Conservation (phyloP, 2,329 filamentous ascomycete genomes). For the Eutypella sp. region DNA sequence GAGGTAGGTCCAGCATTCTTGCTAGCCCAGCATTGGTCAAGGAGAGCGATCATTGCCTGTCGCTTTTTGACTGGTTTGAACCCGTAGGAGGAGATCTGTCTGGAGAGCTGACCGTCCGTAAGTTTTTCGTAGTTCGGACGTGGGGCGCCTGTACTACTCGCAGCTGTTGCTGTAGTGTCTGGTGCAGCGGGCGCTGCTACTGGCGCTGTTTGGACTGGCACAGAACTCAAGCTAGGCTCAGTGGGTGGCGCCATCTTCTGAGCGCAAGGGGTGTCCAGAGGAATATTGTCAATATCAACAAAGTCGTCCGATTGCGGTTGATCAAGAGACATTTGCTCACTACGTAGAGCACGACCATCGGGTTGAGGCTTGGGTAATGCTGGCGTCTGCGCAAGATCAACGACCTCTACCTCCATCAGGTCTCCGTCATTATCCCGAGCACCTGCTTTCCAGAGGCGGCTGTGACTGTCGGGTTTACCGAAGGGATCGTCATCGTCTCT, state of each 20-base stretch:
- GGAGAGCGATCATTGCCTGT: constrained; percentile 62
- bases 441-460: constrained; percentile 67
- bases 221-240: constrained; percentile 11
- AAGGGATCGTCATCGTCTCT: constrained; percentile 36
- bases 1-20: constrained; percentile 33
- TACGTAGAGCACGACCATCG: background rate
- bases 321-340: background rate
- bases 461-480: constrained; percentile 21
- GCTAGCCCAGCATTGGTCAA: constrained; percentile 67
- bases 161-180: constrained; percentile 1
- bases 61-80: constrained; percentile 69
- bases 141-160: constrained; percentile 3
- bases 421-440: constrained; percentile 62
- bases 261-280: constrained; percentile 1
- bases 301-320: constrained; percentile 12
- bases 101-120: constrained; percentile 58
- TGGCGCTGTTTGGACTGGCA: constrained; percentile 13
- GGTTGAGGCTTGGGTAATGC: constrained; percentile 11
- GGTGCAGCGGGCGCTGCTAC: constrained; percentile 3
- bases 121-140: constrained; percentile 56
- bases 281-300: constrained; percentile 25
- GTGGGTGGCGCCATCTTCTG: background rate
- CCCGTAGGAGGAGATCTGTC: constrained; percentile 58
- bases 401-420: constrained; percentile 56
- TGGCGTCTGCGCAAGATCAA: constrained; percentile 44